A percentile compares a stretch with the other conserved stretches of the same genome.
Evolutionary conservation across 257 asterid species (phyloP).

Genomic region (Gentiana dahurica): DNA sequence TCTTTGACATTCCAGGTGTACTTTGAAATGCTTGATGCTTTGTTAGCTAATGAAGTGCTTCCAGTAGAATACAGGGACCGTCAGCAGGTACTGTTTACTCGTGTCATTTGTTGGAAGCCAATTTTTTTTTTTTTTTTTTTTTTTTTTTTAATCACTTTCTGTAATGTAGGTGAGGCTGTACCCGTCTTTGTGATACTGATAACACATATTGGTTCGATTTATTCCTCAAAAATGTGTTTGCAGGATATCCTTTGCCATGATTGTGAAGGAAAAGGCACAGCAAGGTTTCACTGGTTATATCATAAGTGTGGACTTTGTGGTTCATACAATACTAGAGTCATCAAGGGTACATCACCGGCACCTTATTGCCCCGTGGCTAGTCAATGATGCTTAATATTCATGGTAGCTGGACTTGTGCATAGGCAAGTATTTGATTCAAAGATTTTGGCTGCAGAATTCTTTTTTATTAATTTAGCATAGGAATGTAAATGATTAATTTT

Average conservation of each 20-base stretch:
- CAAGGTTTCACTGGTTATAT: conserved; percentile 39
- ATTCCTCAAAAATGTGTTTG: neutral
- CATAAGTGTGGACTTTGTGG: conserved; percentile 34
- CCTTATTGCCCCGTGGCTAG: conserved; percentile 14
- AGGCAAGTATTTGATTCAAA: conserved; percentile 6
- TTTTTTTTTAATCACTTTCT: neutral
- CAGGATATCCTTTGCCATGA: conserved; percentile 42
- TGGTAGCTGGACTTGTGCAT: conserved; percentile 12
- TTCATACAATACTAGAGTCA: conserved; percentile 38
- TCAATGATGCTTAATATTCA: conserved; percentile 6
- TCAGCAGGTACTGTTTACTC: conserved; percentile 20
- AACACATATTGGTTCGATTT: too few relatives aligned
- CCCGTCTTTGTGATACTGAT: too few relatives aligned
- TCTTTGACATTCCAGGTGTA: conserved; percentile 21
- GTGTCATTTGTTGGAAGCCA: too few relatives aligned
- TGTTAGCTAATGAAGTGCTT: conserved; percentile 35
- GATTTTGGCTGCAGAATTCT: conserved; percentile 2
- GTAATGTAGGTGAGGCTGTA: too few relatives aligned
- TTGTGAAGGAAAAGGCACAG: conserved; percentile 26
- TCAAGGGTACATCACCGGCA: conserved; percentile 10
- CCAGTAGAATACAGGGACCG: conserved; percentile 37
- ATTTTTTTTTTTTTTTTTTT: neutral
- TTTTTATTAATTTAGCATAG: neutral
- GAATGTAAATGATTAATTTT: too few relatives aligned
- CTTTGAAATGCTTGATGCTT: conserved; percentile 43